Percentiles rank a stretch among this genome's conserved stretches.
These are phyloP conservation scores for Penicillium olsonii DNA, from an alignment of 2,329 filamentous ascomycete species.

Conservation along the genomic window DNA sequence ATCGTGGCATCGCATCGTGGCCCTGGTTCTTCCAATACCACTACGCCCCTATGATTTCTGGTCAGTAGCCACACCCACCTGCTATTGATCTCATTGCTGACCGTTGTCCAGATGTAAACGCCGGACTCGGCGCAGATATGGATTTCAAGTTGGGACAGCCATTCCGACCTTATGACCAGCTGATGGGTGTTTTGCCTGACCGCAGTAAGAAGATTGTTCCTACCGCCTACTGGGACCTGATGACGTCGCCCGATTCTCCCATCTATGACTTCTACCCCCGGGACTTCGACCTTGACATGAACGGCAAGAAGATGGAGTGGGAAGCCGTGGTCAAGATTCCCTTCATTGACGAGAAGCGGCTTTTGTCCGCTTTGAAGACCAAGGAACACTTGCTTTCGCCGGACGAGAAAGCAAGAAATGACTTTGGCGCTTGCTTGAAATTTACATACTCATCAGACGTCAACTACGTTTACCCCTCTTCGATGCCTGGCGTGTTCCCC, in stretches of 20 bases:
- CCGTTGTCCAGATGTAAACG: conserved; percentile 69
- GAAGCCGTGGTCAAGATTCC: conserved; percentile 98
- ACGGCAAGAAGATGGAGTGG: conserved; percentile 99
- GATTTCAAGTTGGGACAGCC: conserved; percentile 93
- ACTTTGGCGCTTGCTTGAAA: conserved; percentile 88
- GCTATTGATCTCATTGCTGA: conserved; percentile 22
- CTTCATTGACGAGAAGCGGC: conserved; percentile 89
- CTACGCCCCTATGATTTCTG: conserved; percentile 94
- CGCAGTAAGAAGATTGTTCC: conserved; percentile 97
- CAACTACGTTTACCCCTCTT: conserved; percentile 83
- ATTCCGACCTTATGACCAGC: conserved; percentile 90
- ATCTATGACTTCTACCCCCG: conserved; percentile 98
- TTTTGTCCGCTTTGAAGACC: conserved; percentile 82
- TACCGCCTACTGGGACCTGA: conserved; percentile 79
- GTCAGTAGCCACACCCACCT: conserved; percentile 46
- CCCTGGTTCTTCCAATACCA: conserved; percentile 98
- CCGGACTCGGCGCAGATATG: conserved; percentile 81
- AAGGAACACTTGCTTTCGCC: conserved; percentile 76
- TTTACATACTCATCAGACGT: conserved; percentile 80
- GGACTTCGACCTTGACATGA: conserved; percentile 98
- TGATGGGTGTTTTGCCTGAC: conserved; percentile 97
- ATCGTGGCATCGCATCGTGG: conserved; percentile 95
- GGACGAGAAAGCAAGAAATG: conserved; percentile 80
- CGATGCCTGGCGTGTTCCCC: conserved; percentile 84
- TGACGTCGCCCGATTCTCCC: conserved; percentile 86